phyloP scores from a whole-genome alignment of 2,329 filamentous ascomycete genomes.

The Cephalotrichum gorgonifer region DNA sequence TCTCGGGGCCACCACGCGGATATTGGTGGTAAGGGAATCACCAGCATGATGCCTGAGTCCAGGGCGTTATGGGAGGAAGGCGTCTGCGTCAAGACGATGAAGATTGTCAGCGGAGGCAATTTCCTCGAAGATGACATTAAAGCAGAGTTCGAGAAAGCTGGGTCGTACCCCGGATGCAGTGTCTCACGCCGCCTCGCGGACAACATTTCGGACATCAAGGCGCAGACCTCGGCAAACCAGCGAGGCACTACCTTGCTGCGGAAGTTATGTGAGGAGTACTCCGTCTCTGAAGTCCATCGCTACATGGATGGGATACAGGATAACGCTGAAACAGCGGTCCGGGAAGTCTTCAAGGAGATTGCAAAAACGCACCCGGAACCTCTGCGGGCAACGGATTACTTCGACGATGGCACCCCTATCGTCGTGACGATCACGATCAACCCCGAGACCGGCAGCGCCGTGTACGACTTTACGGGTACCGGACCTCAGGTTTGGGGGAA shows the following conservation, averaged over 20 bases:
- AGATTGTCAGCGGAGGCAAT: constrained; percentile 64
- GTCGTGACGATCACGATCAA: constrained; percentile 65
- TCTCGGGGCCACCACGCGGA: constrained; percentile 77
- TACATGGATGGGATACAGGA: constrained; percentile 77
- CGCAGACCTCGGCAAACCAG: constrained; percentile 75
- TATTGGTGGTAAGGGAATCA: constrained; percentile 71
- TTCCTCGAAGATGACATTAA: constrained; percentile 71
- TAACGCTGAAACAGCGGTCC: constrained; percentile 67
- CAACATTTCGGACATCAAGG: constrained; percentile 75
- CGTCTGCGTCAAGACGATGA: constrained; percentile 51
- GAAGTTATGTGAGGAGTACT: constrained; percentile 65
- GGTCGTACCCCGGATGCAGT: constrained; percentile 63
- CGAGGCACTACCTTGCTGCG: constrained; percentile 77
- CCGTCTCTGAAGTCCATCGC: constrained; percentile 66
- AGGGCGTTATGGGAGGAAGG: constrained; percentile 53
- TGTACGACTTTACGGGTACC: constrained; percentile 73
- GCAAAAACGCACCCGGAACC: constrained; percentile 58
- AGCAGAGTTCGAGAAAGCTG: constrained; percentile 60
- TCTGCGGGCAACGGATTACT: constrained; percentile 63
- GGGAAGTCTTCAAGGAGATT: constrained; percentile 61
- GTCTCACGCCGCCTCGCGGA: constrained; percentile 70
- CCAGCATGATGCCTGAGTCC: constrained; percentile 70
- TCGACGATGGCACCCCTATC: constrained; percentile 79
- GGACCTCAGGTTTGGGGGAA: constrained; percentile 73
- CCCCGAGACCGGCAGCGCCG: constrained; percentile 61